phyloP scores from a whole-genome alignment of 2,329 filamentous ascomycete species.

The Penicillium brevicompactum region DNA sequence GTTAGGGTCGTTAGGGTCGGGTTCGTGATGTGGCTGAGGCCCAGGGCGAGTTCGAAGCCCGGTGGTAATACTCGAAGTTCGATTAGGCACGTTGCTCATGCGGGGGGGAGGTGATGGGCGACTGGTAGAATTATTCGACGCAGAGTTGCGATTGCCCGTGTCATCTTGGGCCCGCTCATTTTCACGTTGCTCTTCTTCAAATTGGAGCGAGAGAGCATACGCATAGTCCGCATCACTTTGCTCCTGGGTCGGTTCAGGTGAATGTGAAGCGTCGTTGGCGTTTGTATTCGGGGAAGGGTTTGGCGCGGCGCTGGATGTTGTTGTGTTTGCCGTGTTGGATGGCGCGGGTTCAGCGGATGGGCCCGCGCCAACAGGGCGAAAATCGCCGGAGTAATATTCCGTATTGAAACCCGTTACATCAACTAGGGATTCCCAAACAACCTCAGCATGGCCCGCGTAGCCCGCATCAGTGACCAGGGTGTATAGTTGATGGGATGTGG shows the following conservation, averaged over 20 bases:
- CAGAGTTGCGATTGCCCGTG: slow-evolving; percentile 20
- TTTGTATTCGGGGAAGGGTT: not conserved
- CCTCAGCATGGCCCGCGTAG: slow-evolving; percentile 82
- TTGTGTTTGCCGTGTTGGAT: slow-evolving; percentile 31
- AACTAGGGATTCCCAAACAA: slow-evolving; percentile 92
- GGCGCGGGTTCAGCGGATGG: slow-evolving; percentile 22
- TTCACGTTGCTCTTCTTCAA: slow-evolving; percentile 85
- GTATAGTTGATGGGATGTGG: slow-evolving; percentile 71
- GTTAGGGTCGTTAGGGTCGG: slow-evolving; percentile 47
- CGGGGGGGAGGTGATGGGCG: slow-evolving; percentile 11
- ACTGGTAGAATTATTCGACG: slow-evolving; percentile 20
- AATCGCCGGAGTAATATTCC: slow-evolving; percentile 88
- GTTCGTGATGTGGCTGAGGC: slow-evolving; percentile 12
- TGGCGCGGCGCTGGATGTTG: slow-evolving; percentile 28
- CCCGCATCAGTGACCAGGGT: slow-evolving; percentile 91
- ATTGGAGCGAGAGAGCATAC: slow-evolving; percentile 83
- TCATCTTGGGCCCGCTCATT: slow-evolving; percentile 42
- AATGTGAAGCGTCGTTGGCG: slow-evolving; percentile 15
- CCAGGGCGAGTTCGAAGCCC: slow-evolving; percentile 12
- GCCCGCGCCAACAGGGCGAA: slow-evolving; percentile 73
- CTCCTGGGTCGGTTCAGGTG: slow-evolving; percentile 57
- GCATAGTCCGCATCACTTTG: slow-evolving; percentile 73
- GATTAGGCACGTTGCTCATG: slow-evolving; percentile 17
- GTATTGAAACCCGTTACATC: slow-evolving; percentile 83
- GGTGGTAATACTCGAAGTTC: slow-evolving; percentile 26